These are phyloP conservation scores for Hypoxylon perforatum DNA, from an alignment of 495 filamentous ascomycete genomes.

Conservation along the genomic window DNA sequence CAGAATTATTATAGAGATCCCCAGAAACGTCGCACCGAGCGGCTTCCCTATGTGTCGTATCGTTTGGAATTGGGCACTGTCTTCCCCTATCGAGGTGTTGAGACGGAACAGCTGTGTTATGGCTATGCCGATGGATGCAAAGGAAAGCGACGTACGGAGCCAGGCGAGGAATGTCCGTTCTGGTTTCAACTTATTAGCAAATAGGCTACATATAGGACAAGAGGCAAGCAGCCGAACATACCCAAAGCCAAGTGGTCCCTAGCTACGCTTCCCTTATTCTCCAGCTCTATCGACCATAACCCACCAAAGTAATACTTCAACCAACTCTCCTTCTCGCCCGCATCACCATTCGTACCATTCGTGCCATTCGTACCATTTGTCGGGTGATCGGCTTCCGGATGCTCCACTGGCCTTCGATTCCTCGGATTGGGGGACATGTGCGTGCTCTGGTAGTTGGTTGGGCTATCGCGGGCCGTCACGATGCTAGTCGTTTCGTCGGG, in stretches of 20 bases:
- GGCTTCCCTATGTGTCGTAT: conserved; percentile 89
- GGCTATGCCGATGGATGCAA: conserved; percentile 95
- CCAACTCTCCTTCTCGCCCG: conserved; percentile 42
- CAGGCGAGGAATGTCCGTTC: conserved; percentile 98
- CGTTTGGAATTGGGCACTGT: conserved; percentile 47
- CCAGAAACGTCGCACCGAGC: conserved; percentile 91
- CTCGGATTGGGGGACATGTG: conserved; percentile 40
- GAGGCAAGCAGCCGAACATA: conserved; percentile 54
- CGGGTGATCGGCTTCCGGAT: conserved; percentile 16
- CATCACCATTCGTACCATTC: conserved; percentile 13
- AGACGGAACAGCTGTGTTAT: conserved; percentile 96
- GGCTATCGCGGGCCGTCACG: conserved; percentile 38
- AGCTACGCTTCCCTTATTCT: conserved; percentile 96
- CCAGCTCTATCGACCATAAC: conserved; percentile 86
- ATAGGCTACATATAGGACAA: conserved; percentile 15
- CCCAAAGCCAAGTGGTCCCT: conserved; percentile 94
- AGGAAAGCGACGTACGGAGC: conserved; percentile 94
- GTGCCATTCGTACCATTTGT: conserved; percentile 14
- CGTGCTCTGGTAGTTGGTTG: conserved; percentile 51
- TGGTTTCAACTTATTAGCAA: conserved; percentile 50
- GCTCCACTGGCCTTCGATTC: conserved; percentile 27
- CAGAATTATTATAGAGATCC: conserved; percentile 85
- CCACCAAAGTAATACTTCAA: conserved; percentile 65
- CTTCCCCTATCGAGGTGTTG: conserved; percentile 71
- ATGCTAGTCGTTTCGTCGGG: conserved; percentile 47